Evolutionary conservation across 1,139 yeast species (phyloP).

Genomic region (Sugiyamaella paludigena): DNA sequence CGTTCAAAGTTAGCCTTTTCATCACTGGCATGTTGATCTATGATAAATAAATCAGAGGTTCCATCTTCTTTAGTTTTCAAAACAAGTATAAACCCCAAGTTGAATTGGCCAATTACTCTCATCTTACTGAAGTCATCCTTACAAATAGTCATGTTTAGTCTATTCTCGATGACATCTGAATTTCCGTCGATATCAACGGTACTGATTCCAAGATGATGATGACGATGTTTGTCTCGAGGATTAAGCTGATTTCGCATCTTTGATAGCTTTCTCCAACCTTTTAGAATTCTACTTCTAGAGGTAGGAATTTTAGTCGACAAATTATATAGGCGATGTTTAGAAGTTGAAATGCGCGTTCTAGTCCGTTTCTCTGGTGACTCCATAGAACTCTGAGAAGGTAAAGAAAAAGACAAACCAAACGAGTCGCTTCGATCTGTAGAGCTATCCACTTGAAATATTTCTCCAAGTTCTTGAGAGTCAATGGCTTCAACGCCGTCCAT

Average conservation of each 20-base stretch:
- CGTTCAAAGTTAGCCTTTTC: constrained; percentile 88
- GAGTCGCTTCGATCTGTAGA: no score
- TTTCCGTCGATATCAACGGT: constrained; percentile 30
- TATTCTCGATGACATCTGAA: constrained; percentile 48
- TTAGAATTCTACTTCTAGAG: not conserved
- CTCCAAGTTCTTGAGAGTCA: not conserved
- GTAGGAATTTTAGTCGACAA: no score
- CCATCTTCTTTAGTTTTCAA: constrained; percentile 40
- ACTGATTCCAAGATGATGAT: no score
- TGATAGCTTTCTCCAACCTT: not conserved
- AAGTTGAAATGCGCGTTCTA: no score
- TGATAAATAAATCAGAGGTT: constrained; percentile 65
- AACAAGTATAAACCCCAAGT: constrained; percentile 83
- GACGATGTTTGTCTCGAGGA: not conserved
- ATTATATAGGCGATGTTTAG: no score
- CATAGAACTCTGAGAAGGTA: no score
- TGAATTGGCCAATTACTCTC: constrained; percentile 88
- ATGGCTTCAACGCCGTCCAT: not conserved
- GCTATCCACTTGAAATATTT: not conserved
- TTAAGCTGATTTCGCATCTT: not conserved
- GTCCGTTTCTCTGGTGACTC: no score
- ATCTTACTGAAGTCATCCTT: constrained; percentile 50
- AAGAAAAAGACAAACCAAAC: no score
- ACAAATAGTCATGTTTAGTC: constrained; percentile 32
- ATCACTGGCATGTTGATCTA: constrained; percentile 98